Evolutionary conservation across 2,329 filamentous ascomycete genomes (phyloP).

Genomic region (Alternaria brassicae): DNA sequence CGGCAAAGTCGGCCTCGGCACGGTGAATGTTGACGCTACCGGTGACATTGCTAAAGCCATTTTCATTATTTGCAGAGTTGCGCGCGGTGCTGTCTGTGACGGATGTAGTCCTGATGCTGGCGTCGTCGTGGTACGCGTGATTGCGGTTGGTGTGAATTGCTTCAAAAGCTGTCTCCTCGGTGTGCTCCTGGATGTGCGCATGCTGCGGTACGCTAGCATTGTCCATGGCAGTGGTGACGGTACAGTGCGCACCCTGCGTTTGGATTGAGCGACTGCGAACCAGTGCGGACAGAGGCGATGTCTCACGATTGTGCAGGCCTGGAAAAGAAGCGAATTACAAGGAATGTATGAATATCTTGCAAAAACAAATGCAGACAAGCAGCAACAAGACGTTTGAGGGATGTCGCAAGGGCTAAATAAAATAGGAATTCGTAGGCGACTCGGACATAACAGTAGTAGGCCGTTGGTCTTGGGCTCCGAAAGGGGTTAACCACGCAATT

Average conservation of each 20-base stretch:
- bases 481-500: slow-evolving; percentile 18
- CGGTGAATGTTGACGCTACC: slow-evolving; percentile 66
- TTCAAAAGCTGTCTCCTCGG: slow-evolving; percentile 36
- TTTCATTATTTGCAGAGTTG: slow-evolving; percentile 33
- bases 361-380: slow-evolving; percentile 8
- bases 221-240: slow-evolving; percentile 31
- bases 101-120: slow-evolving; percentile 33
- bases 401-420: slow-evolving; percentile 17
- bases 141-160: slow-evolving; percentile 35
- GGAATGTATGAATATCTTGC: slow-evolving; percentile 15
- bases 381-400: background rate
- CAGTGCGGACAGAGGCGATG: slow-evolving; percentile 3
- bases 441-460: slow-evolving; percentile 24
- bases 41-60: slow-evolving; percentile 20
- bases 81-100: slow-evolving; percentile 28
- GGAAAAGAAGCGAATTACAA: slow-evolving; percentile 20
- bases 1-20: slow-evolving; percentile 74
- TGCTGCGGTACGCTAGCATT: slow-evolving; percentile 28
- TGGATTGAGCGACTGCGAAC: background rate
- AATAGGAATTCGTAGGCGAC: slow-evolving; percentile 14
- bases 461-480: slow-evolving; percentile 13
- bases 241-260: slow-evolving; percentile 30
- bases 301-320: slow-evolving; percentile 14
- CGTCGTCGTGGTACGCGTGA: slow-evolving; percentile 23
- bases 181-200: slow-evolving; percentile 30